Evolutionary conservation across 2,329 filamentous ascomycete species (phyloP), one percentile per base, ranked within the genome.

Genomic region (Botrytis cinerea): DNA sequence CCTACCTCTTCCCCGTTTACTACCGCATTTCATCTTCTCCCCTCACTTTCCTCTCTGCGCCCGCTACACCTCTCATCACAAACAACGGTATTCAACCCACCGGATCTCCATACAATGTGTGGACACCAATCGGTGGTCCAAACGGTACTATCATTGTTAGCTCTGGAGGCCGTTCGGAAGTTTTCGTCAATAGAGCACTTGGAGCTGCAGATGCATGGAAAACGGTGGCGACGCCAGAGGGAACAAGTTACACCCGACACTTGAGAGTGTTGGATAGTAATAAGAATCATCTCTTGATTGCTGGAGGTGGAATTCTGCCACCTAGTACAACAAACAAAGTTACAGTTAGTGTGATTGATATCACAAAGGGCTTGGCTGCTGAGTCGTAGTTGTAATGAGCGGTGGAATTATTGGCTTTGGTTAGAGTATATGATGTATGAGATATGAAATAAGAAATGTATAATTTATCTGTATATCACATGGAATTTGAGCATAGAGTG

Each of bases 61-160:
- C 74, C 14, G 77, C 76, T 2, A 66, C 76, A 9, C 76, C 77
- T 4, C 64, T 81, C 16, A 74, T 80, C 9, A 77, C 78, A 10
- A 76, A 77, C 45, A 75, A 76, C 28, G 75, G 76, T 6, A 77
- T 75, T 0, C 77, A 80, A 63, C 80, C 80, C 4, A 75, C 59
- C 25, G 73, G 74, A 20, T 81, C 79, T 1, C 80, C 80, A 10
- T 80, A 80, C 20, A 70, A 80, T 12, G 78, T 77, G 35, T 81
- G 79, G 79, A 77, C 77, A 1, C 77, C 79, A 1, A 48, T 78
- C 7, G 80, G 80, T 18, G 80, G 80, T 5, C 22, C 48, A 7
- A 77, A 80, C 54, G 80, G 80, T 0, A 81, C 79, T 1, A 80
- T 81, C 43, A 70, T 80, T 22, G 80, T 81, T 40, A 80, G 77